Evolutionary conservation across 2,329 filamentous ascomycete species (phyloP).

Genomic region (Neofusicoccum parvum): DNA sequence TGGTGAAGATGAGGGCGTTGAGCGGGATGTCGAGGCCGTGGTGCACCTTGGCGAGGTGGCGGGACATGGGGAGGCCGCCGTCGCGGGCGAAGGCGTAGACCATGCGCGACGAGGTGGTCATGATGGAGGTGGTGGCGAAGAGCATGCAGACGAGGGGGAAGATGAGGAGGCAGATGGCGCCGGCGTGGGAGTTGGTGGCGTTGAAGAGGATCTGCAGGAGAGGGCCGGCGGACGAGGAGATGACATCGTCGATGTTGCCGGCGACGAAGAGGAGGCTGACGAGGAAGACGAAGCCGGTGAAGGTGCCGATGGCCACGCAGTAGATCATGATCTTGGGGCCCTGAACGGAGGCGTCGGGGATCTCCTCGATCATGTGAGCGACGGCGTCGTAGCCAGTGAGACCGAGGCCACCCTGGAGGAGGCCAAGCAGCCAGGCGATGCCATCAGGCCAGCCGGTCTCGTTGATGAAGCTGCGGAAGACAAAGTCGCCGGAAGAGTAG

Average conservation of each 20-base stretch:
- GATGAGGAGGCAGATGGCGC: conserved; percentile 66
- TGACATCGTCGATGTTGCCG: conserved; percentile 58
- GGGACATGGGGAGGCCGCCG: conserved; percentile 65
- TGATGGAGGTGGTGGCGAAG: conserved; percentile 64
- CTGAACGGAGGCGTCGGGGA: conserved; percentile 59
- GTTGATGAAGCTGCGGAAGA: conserved; percentile 70
- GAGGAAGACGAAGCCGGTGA: conserved; percentile 65
- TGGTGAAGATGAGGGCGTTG: conserved; percentile 65
- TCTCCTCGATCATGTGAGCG: conserved; percentile 62
- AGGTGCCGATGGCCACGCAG: conserved; percentile 64
- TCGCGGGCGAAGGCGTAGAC: conserved; percentile 69
- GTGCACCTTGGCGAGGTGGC: conserved; percentile 64
- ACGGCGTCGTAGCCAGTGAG: conserved; percentile 58
- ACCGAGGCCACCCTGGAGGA: conserved; percentile 58
- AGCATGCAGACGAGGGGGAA: conserved; percentile 66
- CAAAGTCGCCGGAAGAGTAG: conserved; percentile 65
- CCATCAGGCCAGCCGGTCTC: conserved; percentile 70
- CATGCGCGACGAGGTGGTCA: conserved; percentile 68
- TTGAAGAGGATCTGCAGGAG: conserved; percentile 65
- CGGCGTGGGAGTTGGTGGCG: conserved; percentile 63
- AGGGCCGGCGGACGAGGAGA: conserved; percentile 58
- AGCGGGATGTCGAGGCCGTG: conserved; percentile 64
- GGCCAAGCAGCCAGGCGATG: conserved; percentile 55
- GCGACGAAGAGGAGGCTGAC: conserved; percentile 66
- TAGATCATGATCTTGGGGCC: conserved; percentile 69